Evolutionary conservation across 2,329 filamentous ascomycete genomes (phyloP), one percentile per base, ranked within the genome.

Genomic region (Cercospora nicotianae): DNA sequence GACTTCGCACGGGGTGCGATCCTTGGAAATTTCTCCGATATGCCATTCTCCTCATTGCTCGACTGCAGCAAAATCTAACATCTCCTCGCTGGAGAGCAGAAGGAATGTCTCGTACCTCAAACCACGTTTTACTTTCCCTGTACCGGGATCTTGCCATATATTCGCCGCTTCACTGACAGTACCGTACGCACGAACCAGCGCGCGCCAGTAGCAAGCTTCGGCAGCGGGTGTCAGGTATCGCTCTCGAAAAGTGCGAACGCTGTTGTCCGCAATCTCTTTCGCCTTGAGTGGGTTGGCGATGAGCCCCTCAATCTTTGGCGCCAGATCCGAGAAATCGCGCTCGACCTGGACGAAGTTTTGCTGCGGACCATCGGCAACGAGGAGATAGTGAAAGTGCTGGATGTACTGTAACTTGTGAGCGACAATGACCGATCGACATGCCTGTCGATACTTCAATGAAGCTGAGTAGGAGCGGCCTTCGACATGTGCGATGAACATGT

Each of bases 191-290:
- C 60, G 48, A 59, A 63, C 67, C 12, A 73, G 67, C n/a, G 65
- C 68, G 48, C 72, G 60, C 70, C 69, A 72, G 0, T 80, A 80
- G 51, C 70, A 72, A 4, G 68, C 66, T 53, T 72, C 66, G 18
- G 77, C 76, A 4, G 76, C 76, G 7, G 73, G 71, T 2, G 74
- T 78, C 7, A 75, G 58, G 57, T 78, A 77, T 5, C 73, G 66
- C 23, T 77, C 74, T 5, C 75, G 66, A 55, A 78, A 78, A 5
- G 68, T 71, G 20, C 60, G 61, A 4, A 72, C 69, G 8, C 71
- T 73, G 67, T 75, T 76, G 23, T 75, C 69, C 9, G 75, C 75
- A 9, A 77, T 75, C 9, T 31, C 33, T 30, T 73, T 51, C 9
- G 73, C 73, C 20, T 73, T 67, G 7, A 69, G 53, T 8, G 71